Evolutionary conservation across 23 red algal genomes (phyloP).

Genomic region (Gracilaria gracilis): DNA sequence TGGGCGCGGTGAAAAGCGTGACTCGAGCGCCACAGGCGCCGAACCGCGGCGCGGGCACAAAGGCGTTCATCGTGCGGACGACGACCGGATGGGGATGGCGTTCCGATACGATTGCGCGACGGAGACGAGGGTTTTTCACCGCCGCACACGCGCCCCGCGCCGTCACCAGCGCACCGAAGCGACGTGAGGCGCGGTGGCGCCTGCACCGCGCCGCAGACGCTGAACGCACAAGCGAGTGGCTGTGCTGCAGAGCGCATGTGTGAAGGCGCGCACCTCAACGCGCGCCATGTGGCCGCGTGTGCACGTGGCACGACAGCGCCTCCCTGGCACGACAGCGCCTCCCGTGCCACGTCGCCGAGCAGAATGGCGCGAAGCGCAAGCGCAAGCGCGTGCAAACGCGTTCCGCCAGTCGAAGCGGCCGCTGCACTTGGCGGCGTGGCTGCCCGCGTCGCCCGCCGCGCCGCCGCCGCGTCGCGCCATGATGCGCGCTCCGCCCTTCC

Average conservation of each 20-base stretch:
- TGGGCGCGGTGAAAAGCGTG: background rate
- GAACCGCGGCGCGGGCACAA: conserved; percentile 1
- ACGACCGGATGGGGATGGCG: background rate
- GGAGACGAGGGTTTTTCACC: background rate
- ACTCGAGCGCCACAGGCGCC: background rate
- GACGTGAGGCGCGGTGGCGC: background rate
- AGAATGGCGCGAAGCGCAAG: background rate
- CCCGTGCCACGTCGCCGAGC: background rate
- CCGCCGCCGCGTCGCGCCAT: background rate
- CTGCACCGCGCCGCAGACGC: background rate
- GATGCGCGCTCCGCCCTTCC: background rate
- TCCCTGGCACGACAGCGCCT: too few species aligned
- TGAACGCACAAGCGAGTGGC: background rate
- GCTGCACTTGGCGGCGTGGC: background rate
- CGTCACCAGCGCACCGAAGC: background rate
- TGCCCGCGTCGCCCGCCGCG: background rate
- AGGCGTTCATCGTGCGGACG: conserved; percentile 2
- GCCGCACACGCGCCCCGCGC: background rate
- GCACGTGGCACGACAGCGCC: background rate
- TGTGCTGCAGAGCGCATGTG: background rate
- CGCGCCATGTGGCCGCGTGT: background rate
- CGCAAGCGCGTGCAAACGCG: background rate
- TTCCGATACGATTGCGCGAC: background rate
- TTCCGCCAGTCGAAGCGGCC: background rate
- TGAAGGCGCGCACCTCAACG: background rate